Evolutionary conservation across 208 protist species (phyloP).

Genomic region (Leptomonas seymouri): DNA sequence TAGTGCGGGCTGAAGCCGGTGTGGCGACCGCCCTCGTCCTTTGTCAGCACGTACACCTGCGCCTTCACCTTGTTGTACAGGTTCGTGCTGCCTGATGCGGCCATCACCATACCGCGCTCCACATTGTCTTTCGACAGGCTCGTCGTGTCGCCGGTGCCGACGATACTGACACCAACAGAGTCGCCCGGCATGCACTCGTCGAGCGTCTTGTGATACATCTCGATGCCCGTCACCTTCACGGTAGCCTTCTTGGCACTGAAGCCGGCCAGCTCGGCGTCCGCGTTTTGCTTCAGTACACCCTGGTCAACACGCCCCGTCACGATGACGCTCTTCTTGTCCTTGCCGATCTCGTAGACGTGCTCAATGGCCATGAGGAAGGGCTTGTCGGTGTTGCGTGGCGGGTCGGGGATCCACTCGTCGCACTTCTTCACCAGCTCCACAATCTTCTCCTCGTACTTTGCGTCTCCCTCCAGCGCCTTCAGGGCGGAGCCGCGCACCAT

Average conservation of each 20-base stretch:
- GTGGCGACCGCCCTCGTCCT: constrained; percentile 99
- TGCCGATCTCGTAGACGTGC: constrained; percentile 93
- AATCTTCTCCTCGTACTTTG: constrained; percentile 94
- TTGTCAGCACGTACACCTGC: constrained; percentile 98
- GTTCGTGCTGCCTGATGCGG: constrained; percentile 92
- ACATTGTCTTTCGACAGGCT: constrained; percentile 97
- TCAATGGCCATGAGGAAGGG: constrained; percentile 98
- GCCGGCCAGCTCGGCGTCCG: constrained; percentile 97
- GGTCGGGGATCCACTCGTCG: constrained; percentile 94
- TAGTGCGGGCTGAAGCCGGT: constrained; percentile 98
- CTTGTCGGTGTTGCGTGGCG: constrained; percentile 95
- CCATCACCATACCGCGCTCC: constrained; percentile 95
- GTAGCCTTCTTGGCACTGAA: constrained; percentile 87
- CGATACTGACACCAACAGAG: constrained; percentile 96
- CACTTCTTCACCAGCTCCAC: constrained; percentile 94
- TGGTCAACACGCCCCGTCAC: constrained; percentile 96
- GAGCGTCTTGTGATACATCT: constrained; percentile 98
- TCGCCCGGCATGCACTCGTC: constrained; percentile 97
- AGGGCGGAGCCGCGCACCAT: constrained; percentile 96
- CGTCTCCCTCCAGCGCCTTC: constrained; percentile 95
- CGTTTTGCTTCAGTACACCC: constrained; percentile 93
- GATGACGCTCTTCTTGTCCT: constrained; percentile 96
- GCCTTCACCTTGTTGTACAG: constrained; percentile 95
- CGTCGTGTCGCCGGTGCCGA: constrained; percentile 82
- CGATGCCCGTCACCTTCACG: constrained; percentile 93